Evolutionary conservation across 768 basidiomycete species (phyloP), one percentile per base, ranked within the genome.

Genomic region (Coprinellus micaceus): DNA sequence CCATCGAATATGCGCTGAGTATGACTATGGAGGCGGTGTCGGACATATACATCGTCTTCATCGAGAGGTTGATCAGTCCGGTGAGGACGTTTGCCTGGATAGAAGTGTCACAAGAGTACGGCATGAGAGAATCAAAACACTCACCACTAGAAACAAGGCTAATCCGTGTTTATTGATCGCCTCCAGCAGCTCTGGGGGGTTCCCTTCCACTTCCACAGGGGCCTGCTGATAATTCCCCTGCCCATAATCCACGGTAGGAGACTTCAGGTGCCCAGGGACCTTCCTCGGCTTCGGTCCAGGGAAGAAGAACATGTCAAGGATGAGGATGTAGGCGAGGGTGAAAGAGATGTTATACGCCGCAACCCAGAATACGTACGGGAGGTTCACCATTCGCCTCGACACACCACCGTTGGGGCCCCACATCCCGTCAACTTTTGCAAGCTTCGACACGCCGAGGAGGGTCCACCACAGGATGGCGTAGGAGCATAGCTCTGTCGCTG

Each of bases 351-450:
- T 98, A 82, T 83, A 96, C 10, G 91, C 94, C 1, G 83, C 81
- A 7, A 89, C 81, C 94, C 95, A 98, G 17, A 94, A 69, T 33
- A 94, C 84, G 69, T 99, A 98, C 3, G 89, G 80, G 28, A 93
- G 63, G 64, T 98, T 98, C 44, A 87, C 80, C 72, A 80, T 77
- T 61, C 76, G 67, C 49, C 81, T 67, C 19, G 80, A 82, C 17
- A 79, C 72, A 6, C 73, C 76, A 33, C 71, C 72, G 2, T 53
- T 56, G 10, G 15, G 21, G 36, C 57, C 61, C 66, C 66, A 67
- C 13, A 25, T 39, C 65, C 67, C 69, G 36, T 62, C 77, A 2
- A 93, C 75, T 7, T 70, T 65, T 6, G 72, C 53, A 15, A 77
- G 48, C 43, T 64, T 69, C 3, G 62, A 54, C 15, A 74, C 65